Evolutionary conservation across 768 basidiomycete species (phyloP), one percentile per base, ranked within the genome.

Genomic region (Xanthoconium purpureum): DNA sequence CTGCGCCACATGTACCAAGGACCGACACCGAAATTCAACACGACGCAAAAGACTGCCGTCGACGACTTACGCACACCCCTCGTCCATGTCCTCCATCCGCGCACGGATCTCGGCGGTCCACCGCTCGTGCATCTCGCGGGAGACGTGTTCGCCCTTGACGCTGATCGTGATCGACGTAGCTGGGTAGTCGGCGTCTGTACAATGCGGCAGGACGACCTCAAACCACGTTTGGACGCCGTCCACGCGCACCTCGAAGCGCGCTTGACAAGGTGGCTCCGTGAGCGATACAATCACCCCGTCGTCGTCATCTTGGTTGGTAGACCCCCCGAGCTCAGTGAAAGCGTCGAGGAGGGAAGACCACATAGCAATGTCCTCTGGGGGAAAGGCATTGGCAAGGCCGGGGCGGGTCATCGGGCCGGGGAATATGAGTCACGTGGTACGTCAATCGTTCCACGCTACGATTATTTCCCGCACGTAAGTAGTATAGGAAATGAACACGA

Each of bases 111-210:
- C 40, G 3, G 55, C 49, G 52, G 76, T 74, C 84, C 82, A 84
- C 6, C 64, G 67, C 54, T 79, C 77, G 51, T 85, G 84, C 35
- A 80, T 78, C 0, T 61, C 59, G 15, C 83, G 74, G 3, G 76
- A 68, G 17, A 84, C 59, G 38, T 71, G 63, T 20, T 80, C 76
- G 1, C 84, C 82, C 50, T 77, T 80, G 17, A 84, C 74, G 5
- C 74, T 53, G 45, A 53, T 9, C 29, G 29, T 68, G 11, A 82
- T 63, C 5, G 57, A 47, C 24, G 33, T 32, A 30, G 5, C 28
- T 36, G 24, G 24, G 8, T 5, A 12, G 24, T 51, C n/a, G 33
- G 35, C 3, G 38, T 73, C 44, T 4, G 40, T 47, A 15, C 59
- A 52, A 5, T 12, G 45, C 6, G 71, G 65, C 0, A 76, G 57